phyloP scores from a whole-genome alignment of 129 eudicot species.

The Solidago caesia region DNA sequence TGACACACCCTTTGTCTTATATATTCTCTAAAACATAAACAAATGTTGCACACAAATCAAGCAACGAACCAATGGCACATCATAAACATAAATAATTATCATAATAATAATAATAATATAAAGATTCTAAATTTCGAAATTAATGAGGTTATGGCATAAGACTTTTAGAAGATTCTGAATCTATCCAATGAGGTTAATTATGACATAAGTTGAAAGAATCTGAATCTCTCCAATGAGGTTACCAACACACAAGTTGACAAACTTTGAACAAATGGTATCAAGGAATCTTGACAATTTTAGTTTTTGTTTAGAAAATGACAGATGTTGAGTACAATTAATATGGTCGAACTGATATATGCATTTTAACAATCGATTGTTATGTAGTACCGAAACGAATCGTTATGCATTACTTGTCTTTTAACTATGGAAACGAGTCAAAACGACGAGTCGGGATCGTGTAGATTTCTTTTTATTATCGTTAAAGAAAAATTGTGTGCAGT shows the following conservation, averaged over 20 bases:
- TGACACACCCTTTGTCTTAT: too few species aligned
- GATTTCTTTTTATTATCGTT: too few species aligned
- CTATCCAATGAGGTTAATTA: conserved; percentile 16
- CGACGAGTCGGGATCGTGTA: too few species aligned
- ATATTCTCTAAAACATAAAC: conserved; percentile 5
- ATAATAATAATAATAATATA: neutral
- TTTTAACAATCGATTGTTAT: neutral
- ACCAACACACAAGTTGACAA: conserved; percentile 1
- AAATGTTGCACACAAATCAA: conserved; percentile 12
- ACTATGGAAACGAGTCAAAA: neutral
- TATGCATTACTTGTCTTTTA: too few species aligned
- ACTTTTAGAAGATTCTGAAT: conserved; percentile 20
- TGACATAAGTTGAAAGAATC: conserved; percentile 21
- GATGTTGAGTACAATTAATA: neutral
- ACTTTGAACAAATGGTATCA: conserved; percentile 4
- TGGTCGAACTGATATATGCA: neutral
- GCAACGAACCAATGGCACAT: conserved; percentile 24
- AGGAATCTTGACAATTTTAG: neutral
- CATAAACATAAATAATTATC: conserved; percentile 5
- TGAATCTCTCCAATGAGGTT: neutral
- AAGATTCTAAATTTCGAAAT: conserved; percentile 6
- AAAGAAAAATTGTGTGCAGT: too few species aligned
- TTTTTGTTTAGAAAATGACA: neutral
- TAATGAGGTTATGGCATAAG: neutral
- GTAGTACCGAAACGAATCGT: too few species aligned